Evolutionary conservation across 164 flowering plant genomes (phyloP), one percentile per base, ranked within the genome.

Genomic region (Berberis vulgaris): DNA sequence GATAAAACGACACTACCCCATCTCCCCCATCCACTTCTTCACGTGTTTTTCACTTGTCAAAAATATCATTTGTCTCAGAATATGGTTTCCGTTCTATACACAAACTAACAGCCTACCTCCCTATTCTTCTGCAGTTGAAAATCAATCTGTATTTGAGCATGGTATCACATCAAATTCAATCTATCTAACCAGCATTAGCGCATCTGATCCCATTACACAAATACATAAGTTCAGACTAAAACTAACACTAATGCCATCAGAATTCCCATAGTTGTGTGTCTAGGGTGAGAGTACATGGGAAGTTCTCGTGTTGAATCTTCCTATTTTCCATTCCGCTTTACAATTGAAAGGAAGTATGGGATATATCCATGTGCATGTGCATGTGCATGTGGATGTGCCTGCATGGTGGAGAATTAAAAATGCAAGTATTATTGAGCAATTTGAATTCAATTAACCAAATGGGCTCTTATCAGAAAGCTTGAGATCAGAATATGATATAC

Each of bases 11-110:
- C 58, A 57, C 43, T n/a, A 7, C 41, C 43, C 46, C 60, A 57
- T 57, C 60, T 40, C 60, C 41, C 60, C 63, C 69, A 60, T 64
- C 64, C 69, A 67, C 69, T 60, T 53, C 63, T 7, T 67, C 64
- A 60, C 69, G 69, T 67, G 69, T 47, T 62, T 46, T 38, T 49
- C 54, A 41, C 56, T 12, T 57, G 41, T 13, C 57, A 42, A 57
- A 50, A 53, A 45, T 26, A 43, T 39, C 44, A 64, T 6, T 41
- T 1, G 41, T 45, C 45, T 5, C 47, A 63, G 60, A 55, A 64
- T 56, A 64, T 5, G 47, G 52, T 56, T 26, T 55, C 45, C 26
- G 44, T 52, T 52, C 54, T 4, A 52, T 26, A 26, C 26, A 26
- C 26, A 0, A 26, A 26, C 26, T 26, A 26, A 26, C 26, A 26